Percentiles rank a stretch among this genome's conserved stretches.
Evolutionary conservation across 345 rosid genomes (phyloP).

Genomic region (Schrenkiella parvula): DNA sequence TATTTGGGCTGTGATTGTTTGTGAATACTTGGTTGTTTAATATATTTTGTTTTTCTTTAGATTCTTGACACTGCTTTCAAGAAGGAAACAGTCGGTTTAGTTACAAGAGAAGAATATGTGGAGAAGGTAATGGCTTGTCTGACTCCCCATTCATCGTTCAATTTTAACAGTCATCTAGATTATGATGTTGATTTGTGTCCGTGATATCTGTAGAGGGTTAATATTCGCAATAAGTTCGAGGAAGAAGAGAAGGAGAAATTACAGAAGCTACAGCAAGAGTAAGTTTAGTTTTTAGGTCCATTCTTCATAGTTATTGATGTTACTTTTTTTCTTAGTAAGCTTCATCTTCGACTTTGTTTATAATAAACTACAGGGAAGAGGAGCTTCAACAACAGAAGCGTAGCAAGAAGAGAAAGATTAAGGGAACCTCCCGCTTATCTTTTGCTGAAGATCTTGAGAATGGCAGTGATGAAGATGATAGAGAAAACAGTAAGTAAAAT

Average conservation of each 20-base stretch:
- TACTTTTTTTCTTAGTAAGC: not conserved
- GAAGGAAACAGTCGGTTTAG: slow-evolving; percentile 97
- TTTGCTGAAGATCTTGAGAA: slow-evolving; percentile 81
- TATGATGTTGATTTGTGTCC: not conserved
- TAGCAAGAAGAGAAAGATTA: slow-evolving; percentile 79
- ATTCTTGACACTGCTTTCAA: slow-evolving; percentile 97
- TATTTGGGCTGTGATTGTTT: not conserved
- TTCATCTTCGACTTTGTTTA: not conserved
- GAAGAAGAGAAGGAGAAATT: slow-evolving; percentile 99
- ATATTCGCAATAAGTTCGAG: slow-evolving; percentile 83
- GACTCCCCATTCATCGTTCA: not conserved
- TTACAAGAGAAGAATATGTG: slow-evolving; percentile 94
- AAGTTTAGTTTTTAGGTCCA: slow-evolving; percentile 19
- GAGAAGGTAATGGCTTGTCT: slow-evolving; percentile 64
- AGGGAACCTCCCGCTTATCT: slow-evolving; percentile 71
- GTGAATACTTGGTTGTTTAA: not conserved
- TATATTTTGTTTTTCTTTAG: slow-evolving; percentile 28
- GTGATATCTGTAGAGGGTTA: slow-evolving; percentile 59
- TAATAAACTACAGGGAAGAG: slow-evolving; percentile 61
- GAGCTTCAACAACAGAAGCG: slow-evolving; percentile 85
- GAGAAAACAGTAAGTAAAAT: slow-evolving; percentile 40
- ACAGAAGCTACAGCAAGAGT: slow-evolving; percentile 90
- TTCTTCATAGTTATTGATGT: not conserved
- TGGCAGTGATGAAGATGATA: slow-evolving; percentile 76
- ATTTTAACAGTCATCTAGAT: not conserved